phyloP scores from a whole-genome alignment of 345 rosid species.

The Crucihimalaya himalaica region DNA sequence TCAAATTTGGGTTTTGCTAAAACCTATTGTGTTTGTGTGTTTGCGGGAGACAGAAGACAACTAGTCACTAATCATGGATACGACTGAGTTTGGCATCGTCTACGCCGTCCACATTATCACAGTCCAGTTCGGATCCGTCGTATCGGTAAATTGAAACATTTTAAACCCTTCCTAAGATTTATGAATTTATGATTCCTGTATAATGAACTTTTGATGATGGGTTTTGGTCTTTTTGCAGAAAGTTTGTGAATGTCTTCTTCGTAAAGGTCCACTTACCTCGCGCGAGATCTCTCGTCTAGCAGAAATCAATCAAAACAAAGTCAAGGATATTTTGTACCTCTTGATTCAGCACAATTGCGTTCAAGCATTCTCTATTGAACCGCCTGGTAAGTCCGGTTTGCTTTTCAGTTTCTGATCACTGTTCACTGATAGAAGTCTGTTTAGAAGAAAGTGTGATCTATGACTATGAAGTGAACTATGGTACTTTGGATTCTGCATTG shows the following conservation, averaged over 20 bases:
- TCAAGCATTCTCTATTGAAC: conserved; percentile 65
- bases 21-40: too few species aligned
- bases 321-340: conserved; percentile 64
- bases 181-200: neutral
- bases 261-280: conserved; percentile 57
- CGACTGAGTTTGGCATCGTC: conserved; percentile 56
- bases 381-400: conserved; percentile 37
- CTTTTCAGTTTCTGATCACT: too few species aligned
- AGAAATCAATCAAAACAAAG: conserved; percentile 45
- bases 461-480: too few species aligned
- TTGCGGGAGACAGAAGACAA: neutral
- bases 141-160: conserved; percentile 51
- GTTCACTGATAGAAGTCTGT: too few species aligned
- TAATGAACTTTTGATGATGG: neutral
- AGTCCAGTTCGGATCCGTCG: conserved; percentile 77
- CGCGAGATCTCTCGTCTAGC: conserved; percentile 51
- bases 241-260: conserved; percentile 83
- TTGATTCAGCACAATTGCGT: conserved; percentile 87
- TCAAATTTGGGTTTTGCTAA: too few species aligned
- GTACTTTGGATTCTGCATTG: neutral
- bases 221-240: conserved; percentile 48
- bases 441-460: too few species aligned
- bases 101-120: conserved; percentile 74
- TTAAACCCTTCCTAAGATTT: neutral
- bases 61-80: conserved; percentile 35